phyloP scores from a whole-genome alignment of 805 yeast species.

The Nakazawaea molendinolei region DNA sequence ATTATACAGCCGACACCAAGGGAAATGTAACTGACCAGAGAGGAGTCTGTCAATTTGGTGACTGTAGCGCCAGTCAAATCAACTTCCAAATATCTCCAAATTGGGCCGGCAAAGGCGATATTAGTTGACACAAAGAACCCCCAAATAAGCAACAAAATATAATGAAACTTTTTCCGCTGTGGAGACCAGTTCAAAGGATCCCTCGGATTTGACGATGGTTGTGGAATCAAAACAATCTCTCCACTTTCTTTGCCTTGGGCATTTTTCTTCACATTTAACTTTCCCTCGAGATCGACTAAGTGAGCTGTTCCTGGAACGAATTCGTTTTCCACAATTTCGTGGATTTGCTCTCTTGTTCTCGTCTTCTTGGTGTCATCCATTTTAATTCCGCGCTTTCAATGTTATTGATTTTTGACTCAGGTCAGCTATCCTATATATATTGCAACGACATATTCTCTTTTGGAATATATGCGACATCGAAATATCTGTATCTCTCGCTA shows the following conservation, averaged over 20 bases:
- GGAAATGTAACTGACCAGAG: slow-evolving; percentile 24
- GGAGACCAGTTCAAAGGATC: slow-evolving; percentile 64
- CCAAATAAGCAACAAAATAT: slow-evolving; percentile 10
- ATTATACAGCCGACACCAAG: slow-evolving; percentile 33
- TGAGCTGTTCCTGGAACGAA: slow-evolving; percentile 47
- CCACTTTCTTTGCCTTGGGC: slow-evolving; percentile 23
- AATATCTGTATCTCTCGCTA: too few relatives aligned
- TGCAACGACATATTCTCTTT: too few relatives aligned
- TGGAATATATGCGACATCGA: too few relatives aligned
- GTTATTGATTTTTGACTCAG: too few relatives aligned
- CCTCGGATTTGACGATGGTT: slow-evolving; percentile 61
- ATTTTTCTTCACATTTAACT: slow-evolving; percentile 23
- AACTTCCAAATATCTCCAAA: slow-evolving; percentile 16
- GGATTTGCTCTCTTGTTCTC: slow-evolving; percentile 1
- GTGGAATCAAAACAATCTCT: slow-evolving; percentile 51
- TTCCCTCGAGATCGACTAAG: slow-evolving; percentile 37
- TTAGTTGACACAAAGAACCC: slow-evolving; percentile 20
- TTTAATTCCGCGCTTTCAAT: too few relatives aligned
- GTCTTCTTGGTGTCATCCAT: too few relatives aligned
- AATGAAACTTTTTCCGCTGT: slow-evolving; percentile 37
- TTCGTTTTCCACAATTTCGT: slow-evolving; percentile 21
- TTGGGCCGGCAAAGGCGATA: slow-evolving; percentile 18
- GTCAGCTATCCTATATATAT: too few relatives aligned
- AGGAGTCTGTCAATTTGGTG: slow-evolving; percentile 14
- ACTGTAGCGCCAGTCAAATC: slow-evolving; percentile 5